These are phyloP conservation scores for Albatrellus ellisii DNA, from an alignment of 768 basidiomycete genomes.

Conservation along the genomic window DNA sequence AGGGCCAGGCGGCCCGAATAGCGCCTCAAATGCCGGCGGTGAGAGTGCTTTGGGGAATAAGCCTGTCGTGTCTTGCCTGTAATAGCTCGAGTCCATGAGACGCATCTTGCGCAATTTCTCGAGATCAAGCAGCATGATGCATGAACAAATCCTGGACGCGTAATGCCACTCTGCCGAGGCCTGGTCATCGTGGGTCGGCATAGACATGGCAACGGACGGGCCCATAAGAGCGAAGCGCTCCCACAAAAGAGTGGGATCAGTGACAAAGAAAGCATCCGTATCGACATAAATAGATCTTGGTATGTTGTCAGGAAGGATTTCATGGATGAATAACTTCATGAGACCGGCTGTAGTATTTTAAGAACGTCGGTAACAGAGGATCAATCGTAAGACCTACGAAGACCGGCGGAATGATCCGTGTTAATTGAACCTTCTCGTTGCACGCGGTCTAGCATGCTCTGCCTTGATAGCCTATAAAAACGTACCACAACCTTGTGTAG, in stretches of 20 bases:
- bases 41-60: constrained; percentile 22
- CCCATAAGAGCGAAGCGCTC: constrained; percentile 24
- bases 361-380: no score
- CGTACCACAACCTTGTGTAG: constrained; percentile 24
- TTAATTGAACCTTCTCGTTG: constrained; percentile 31
- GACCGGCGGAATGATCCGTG: constrained; percentile 34
- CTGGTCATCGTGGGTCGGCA: constrained; percentile 33
- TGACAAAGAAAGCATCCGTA: constrained; percentile 37
- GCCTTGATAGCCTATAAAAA: constrained; percentile 28
- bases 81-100: constrained; percentile 34
- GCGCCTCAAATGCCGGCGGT: constrained; percentile 29
- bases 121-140: constrained; percentile 39
- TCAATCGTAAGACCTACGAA: constrained; percentile 32
- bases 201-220: constrained; percentile 25
- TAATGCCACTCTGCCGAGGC: constrained; percentile 27
- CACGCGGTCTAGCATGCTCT: constrained; percentile 30
- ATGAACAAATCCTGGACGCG: constrained; percentile 36
- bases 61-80: constrained; percentile 19
- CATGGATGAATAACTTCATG: constrained; percentile 41
- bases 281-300: constrained; percentile 36
- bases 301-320: constrained; percentile 30
- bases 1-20: constrained; percentile 27
- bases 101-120: constrained; percentile 28
- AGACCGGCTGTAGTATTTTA: constrained; percentile 34
- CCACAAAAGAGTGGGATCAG: constrained; percentile 35